A percentile compares a stretch with the other conserved stretches of the same genome.
Evolutionary conservation across 148 eudicot species (phyloP).

Genomic region (Heliamphora exappendiculata): DNA sequence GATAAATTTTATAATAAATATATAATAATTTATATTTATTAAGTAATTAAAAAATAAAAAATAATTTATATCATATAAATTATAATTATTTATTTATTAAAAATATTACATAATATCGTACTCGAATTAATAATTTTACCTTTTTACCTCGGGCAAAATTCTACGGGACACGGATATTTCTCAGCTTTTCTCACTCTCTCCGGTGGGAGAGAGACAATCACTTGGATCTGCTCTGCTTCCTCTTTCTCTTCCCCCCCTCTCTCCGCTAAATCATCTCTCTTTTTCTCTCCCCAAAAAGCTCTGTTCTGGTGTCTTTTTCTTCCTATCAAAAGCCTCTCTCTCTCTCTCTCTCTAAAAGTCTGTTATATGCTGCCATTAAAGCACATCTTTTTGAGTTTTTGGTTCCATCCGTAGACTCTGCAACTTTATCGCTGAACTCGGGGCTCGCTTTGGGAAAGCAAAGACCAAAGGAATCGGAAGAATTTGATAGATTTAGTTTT

Average conservation of each 20-base stretch:
- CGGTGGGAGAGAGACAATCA: not conserved
- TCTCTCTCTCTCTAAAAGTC: conserved; percentile 10
- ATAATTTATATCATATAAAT: too few relatives aligned
- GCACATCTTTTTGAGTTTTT: not conserved
- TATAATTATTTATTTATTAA: too few relatives aligned
- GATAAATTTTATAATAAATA: too few relatives aligned
- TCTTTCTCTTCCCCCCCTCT: not conserved
- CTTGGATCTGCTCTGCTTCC: not conserved
- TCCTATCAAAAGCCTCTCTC: not conserved
- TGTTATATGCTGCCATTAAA: conserved; percentile 13
- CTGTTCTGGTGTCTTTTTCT: not conserved
- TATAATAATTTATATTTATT: too few relatives aligned
- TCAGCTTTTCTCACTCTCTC: not conserved
- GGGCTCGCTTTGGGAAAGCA: not conserved
- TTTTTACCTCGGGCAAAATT: not conserved
- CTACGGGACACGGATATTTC: not conserved
- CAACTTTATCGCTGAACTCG: not conserved
- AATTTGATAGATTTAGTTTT: not conserved
- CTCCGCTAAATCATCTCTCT: not conserved
- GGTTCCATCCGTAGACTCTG: not conserved
- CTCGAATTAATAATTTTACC: too few relatives aligned
- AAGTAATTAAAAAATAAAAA: too few relatives aligned
- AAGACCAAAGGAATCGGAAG: not conserved
- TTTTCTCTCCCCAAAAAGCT: not conserved
- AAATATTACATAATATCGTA: too few relatives aligned